Conservation (phyloP, 352 stramenopile species). For the Globisporangium orthogonon region DNA sequence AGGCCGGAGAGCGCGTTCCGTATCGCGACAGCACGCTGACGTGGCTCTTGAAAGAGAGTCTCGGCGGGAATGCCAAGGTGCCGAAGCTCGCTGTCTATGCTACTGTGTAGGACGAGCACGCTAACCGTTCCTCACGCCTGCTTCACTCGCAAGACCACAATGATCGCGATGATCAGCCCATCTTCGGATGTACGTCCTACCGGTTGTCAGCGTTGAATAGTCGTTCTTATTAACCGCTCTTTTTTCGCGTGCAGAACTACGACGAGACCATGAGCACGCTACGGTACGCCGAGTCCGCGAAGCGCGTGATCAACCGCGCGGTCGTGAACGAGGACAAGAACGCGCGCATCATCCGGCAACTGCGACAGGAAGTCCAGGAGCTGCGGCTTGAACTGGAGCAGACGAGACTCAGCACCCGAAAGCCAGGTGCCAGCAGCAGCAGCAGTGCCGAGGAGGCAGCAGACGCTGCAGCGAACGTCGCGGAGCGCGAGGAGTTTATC, state of each 20-base stretch:
- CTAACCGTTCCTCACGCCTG: neutral
- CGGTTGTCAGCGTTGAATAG: too few relatives aligned
- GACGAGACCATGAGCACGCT: constrained; percentile 84
- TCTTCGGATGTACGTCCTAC: constrained; percentile 41
- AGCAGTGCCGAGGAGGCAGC: constrained; percentile 8
- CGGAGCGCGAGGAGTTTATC: constrained; percentile 46
- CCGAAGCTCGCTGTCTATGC: neutral
- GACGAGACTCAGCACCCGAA: constrained; percentile 21
- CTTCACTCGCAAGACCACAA: too few relatives aligned
- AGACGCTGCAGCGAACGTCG: constrained; percentile 25
- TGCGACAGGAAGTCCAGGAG: constrained; percentile 67
- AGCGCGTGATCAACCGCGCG: constrained; percentile 77
- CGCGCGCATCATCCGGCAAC: constrained; percentile 63
- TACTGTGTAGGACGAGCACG: neutral
- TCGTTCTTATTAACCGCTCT: too few relatives aligned
- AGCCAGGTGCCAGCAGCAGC: constrained; percentile 21
- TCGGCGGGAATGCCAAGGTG: constrained; percentile 78
- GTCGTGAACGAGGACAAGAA: constrained; percentile 85
- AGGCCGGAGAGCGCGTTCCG: constrained; percentile 55
- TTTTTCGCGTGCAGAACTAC: constrained; percentile 41
- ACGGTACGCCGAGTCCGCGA: constrained; percentile 77
- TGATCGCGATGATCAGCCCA: constrained; percentile 82
- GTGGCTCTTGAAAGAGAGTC: constrained; percentile 83
- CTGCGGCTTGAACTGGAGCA: constrained; percentile 34
- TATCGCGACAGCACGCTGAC: constrained; percentile 85